Conservation (phyloP, 2,329 filamentous ascomycete genomes). For the Colletotrichum tropicicola region DNA sequence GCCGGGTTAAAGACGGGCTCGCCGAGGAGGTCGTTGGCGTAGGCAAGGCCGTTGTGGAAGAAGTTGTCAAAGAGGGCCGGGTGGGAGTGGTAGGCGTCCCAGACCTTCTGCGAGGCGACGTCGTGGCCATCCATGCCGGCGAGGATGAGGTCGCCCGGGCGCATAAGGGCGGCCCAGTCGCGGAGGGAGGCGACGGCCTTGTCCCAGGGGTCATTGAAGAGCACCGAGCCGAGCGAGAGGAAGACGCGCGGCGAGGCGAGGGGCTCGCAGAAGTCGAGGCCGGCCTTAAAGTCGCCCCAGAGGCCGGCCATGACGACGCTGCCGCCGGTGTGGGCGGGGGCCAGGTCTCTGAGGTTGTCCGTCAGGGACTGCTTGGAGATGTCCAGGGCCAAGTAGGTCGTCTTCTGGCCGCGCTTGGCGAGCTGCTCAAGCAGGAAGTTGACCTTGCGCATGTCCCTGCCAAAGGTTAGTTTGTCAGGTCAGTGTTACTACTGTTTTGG, state of each 20-base stretch:
- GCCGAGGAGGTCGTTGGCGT: slow-evolving; percentile 45
- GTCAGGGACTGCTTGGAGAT: slow-evolving; percentile 47
- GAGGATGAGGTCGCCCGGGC: slow-evolving; percentile 44
- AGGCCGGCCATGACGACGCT: slow-evolving; percentile 46
- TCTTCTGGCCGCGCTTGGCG: slow-evolving; percentile 37
- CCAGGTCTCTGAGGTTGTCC: slow-evolving; percentile 43
- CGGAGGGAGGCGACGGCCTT: slow-evolving; percentile 45
- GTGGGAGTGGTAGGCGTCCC: slow-evolving; percentile 49
- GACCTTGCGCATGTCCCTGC: slow-evolving; percentile 51
- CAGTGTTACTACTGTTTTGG: neutral
- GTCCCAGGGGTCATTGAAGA: slow-evolving; percentile 51
- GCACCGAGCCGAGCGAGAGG: slow-evolving; percentile 48
- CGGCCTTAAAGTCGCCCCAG: slow-evolving; percentile 50
- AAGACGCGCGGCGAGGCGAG: slow-evolving; percentile 11
- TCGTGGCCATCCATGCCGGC: slow-evolving; percentile 53
- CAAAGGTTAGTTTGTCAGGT: neutral
- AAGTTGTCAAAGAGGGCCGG: slow-evolving; percentile 46
- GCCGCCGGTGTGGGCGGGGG: slow-evolving; percentile 37
- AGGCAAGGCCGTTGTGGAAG: slow-evolving; percentile 49
- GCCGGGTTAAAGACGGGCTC: slow-evolving; percentile 44
- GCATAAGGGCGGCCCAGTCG: slow-evolving; percentile 46
- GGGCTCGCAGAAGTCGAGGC: slow-evolving; percentile 39
- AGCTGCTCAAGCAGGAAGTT: slow-evolving; percentile 46
- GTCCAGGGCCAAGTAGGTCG: slow-evolving; percentile 50
- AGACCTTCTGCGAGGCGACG: slow-evolving; percentile 46